Conservation (phyloP, 257 asterid species). For the Henckelia pumila region DNA sequence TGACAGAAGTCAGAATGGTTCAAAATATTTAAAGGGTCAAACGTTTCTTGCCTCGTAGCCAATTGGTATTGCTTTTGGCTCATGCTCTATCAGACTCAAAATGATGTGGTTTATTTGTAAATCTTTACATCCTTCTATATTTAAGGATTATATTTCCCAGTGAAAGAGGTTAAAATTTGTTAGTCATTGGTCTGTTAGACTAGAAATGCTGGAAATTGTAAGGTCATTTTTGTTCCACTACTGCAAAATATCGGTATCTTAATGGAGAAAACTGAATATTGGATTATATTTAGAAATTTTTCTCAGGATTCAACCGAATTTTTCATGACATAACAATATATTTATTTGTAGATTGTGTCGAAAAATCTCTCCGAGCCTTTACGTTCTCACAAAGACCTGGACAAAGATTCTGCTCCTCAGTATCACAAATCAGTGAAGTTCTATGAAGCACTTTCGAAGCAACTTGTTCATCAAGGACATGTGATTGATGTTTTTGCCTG, state of each 20-base stretch:
- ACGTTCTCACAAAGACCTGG: conserved; percentile 97
- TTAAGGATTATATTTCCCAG: neutral
- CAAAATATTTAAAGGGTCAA: neutral
- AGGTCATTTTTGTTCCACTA: neutral
- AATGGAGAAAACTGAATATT: conserved; percentile 12
- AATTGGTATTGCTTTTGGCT: conserved; percentile 6
- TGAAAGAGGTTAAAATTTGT: neutral
- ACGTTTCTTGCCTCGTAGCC: neutral
- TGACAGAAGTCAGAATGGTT: neutral
- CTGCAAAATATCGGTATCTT: conserved; percentile 17
- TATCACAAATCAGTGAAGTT: conserved; percentile 88
- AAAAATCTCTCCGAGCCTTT: conserved; percentile 83
- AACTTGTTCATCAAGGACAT: conserved; percentile 96
- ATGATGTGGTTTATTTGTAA: neutral
- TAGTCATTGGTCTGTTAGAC: neutral
- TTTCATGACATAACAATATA: conserved; percentile 21
- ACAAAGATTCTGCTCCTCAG: conserved; percentile 90
- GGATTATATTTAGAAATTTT: conserved; percentile 13
- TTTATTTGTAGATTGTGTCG: conserved; percentile 73
- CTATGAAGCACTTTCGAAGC: conserved; percentile 84
- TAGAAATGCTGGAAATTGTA: conserved; percentile 3
- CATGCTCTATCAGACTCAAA: conserved; percentile 1
- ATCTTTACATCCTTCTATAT: neutral
- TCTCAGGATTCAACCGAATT: conserved; percentile 8
- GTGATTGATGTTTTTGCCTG: conserved; percentile 92